Evolutionary conservation across 164 flowering plant genomes (phyloP), one percentile per base, ranked within the genome.

Genomic region (Protea cynaroides): DNA sequence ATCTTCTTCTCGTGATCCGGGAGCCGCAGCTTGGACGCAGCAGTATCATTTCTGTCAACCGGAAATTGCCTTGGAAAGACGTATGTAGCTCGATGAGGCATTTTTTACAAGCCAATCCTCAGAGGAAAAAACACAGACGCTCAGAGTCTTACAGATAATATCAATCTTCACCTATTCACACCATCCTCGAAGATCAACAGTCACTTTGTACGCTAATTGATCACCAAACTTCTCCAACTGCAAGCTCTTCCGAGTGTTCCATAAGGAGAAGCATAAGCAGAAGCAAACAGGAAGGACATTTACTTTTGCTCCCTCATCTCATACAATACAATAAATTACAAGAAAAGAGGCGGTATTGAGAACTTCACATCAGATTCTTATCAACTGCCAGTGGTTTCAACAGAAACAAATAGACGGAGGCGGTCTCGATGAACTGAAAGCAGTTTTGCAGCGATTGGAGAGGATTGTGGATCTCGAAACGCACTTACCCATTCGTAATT

Each of bases 51-150:
- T 17, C 81, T 59, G 17, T 69, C 78, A 58, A 80, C 88, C 8
- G 86, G 86, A 70, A 83, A 85, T 66, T 81, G 89, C 82, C 90
- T 74, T 15, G 90, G 90, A 67, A 90, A 90, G 68, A 84, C 71
- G 81, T 83, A 84, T 34, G 91, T 87, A 34, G 85, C 75, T 61
- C 90, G 70, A 71, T 87, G 97, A 74, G 92, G 96, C 97, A 92
- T 29, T 91, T 72, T 73, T 77, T 68, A 52, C 64, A 54, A 51
- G 69, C 62, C 58, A 29, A 29, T 72, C 72, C 63, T 29, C 34
- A 29, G 34, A 64, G 68, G 44, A 68, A 34, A 15, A 8, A 49
- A 14, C n/a, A n/a, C n/a, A n/a, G n/a, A n/a, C n/a, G n/a, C n/a
- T n/a, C 52, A 19, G 52, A 1, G 0, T 15, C 59, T 52, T 53